Evolutionary conservation across 1,284 basidiomycete species (phyloP), one percentile per base, ranked within the genome.

Genomic region (Sanghuangporus baumii): DNA sequence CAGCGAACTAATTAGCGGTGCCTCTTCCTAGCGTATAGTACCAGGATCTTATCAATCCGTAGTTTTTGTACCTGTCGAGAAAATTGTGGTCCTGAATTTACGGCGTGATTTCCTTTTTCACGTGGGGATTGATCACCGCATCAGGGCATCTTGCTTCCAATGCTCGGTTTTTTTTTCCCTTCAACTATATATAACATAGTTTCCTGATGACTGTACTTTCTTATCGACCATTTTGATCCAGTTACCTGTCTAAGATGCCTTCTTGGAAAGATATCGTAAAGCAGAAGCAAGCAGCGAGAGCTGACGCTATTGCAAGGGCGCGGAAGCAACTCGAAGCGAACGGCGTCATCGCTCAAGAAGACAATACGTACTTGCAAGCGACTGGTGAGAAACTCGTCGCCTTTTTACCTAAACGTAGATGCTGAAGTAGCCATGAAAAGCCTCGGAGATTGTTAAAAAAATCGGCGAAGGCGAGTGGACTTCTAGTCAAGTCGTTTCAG

Each of bases 401-500:
- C 43, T 7, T 46, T 46, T 46, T 16, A 23, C n/a, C 16, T 20
- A 8, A 34, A 26, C n/a, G 7, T 34, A 5, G 20, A 11, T 41
- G 50, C 16, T 46, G n/a, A 26, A 26, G 18, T 51, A n/a, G 6
- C n/a, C 16, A n/a, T 36, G 36, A 31, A 9, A 55, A 89, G 89
- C 84, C 8, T 74, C 77, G 4, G 81, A 89, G 66, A 89, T 91
- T 43, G 87, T 88, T 16, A 66, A 76, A 52, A 77, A 69, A 55
- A 89, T 91, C 52, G 71, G 78, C 64, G 74, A 73, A 6, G 79
- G 83, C 8, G 76, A 82, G 72, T 94, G 91, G 90, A 93, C 88
- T 0, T 85, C 92, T 7, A 80, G 79, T 1, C 75, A 81, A 55
- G 88, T 94, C 8, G 73, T 94, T 8, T 82, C 87, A 59, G 89